phyloP scores from a whole-genome alignment of 257 asterid genomes.

The Nicotiana tomentosiformis region DNA sequence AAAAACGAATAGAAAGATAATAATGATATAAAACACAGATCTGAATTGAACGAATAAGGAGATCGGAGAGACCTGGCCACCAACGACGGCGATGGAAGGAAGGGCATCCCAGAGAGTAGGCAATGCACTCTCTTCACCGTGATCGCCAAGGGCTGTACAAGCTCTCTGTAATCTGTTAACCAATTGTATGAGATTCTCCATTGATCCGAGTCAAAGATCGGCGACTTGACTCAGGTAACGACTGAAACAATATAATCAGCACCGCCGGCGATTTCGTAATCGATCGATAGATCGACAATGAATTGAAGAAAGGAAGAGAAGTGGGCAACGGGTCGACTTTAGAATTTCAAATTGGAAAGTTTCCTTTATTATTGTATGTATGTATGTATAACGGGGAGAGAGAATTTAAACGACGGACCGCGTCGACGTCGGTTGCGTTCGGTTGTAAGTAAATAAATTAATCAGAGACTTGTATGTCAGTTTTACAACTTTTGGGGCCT shows the following conservation, averaged over 20 bases:
- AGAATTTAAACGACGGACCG: constrained; percentile 27
- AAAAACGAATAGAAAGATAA: neutral
- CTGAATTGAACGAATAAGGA: neutral
- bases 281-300: constrained; percentile 6
- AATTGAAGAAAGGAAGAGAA: constrained; percentile 10
- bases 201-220: constrained; percentile 28
- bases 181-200: constrained; percentile 85
- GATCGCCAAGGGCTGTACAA: constrained; percentile 92
- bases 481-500: neutral
- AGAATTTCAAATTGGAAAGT: neutral
- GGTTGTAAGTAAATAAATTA: neutral
- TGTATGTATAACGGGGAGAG: neutral
- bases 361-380: neutral
- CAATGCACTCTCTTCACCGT: constrained; percentile 81
- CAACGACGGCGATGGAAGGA: constrained; percentile 95
- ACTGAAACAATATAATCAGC: neutral
- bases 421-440: constrained; percentile 27
- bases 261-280: constrained; percentile 2
- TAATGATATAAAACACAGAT: constrained; percentile 1
- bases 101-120: constrained; percentile 98
- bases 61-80: constrained; percentile 69
- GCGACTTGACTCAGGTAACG: constrained; percentile 26
- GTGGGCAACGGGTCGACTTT: constrained; percentile 4
- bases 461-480: neutral
- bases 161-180: constrained; percentile 91